Base-by-base conservation (phyloP, 305 asterid genomes). In the Stenogyne calaminthoides region DNA sequence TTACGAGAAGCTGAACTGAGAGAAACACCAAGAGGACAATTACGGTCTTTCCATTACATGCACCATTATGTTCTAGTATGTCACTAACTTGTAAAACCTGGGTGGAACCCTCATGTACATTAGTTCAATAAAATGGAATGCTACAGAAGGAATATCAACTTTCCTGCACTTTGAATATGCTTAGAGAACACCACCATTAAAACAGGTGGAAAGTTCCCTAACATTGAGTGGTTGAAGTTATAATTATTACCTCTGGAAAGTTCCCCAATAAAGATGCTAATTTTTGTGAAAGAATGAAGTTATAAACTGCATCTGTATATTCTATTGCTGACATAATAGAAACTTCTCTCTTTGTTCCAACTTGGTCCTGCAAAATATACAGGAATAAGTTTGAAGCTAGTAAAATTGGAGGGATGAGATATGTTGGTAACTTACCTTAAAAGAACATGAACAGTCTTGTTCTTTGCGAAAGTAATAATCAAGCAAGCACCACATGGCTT, bases 401-500 rank as follows among this genome's bases (percentile, higher is more conserved):
- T 64, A 9, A 56, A 20, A 71, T 61, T 22, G 40, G 66, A 42
- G 72, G 71, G 51, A 70, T 40, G 46, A 66, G 55, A 74, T 57
- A 67, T 47, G 71, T 22, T 47, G 32, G 68, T 46, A 59, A 51
- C 76, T 67, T 74, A 89, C 98, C 97, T 89, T 86, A 58, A 54
- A 78, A 76, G 89, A 87, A 78, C 90, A 83, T 54, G 89, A 78
- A 73, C 92, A 82, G 71, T 64, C 79, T 69, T 85, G 91, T 82
- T 90, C 97, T 77, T 86, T 95, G 52, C 97, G 90, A 66, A 95
- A 95, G 82, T 95, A 95, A 85, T 85, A 91, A 76, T 95, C 99
- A 82, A 95, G 95, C 96, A 95, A 82, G 85, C 97, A 95, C 99
- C 99, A 95, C 97, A 95, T 88, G 79, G 97, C 99, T 77, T 88